Percentiles rank a stretch among this genome's conserved stretches.
Evolutionary conservation across 306 rosid species (phyloP).

Genomic region (Senna siamea): DNA sequence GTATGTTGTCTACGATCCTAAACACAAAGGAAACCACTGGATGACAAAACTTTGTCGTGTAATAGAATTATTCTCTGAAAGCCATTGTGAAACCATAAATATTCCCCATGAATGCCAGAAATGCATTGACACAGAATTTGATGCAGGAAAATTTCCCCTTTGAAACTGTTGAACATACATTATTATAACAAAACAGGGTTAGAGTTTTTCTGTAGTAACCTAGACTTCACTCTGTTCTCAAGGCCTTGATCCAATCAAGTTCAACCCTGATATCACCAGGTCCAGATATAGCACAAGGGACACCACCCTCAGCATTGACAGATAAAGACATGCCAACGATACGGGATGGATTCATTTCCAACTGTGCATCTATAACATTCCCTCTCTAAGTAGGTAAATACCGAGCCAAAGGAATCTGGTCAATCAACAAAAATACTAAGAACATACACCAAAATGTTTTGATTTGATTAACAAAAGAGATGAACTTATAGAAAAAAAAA

Average conservation of each 20-base stretch:
- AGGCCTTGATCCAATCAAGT: constrained; percentile 83
- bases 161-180: constrained; percentile 33
- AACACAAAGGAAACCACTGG: no score
- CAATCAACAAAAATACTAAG: constrained; percentile 33
- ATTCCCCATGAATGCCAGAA: background rate
- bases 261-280: constrained; percentile 85
- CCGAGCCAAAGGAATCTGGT: constrained; percentile 90
- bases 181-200: constrained; percentile 33
- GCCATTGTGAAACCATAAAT: constrained; percentile 9
- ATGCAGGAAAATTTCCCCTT: constrained; percentile 30
- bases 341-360: constrained; percentile 92
- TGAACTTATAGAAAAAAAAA: no score
- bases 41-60: no score
- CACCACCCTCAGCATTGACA: constrained; percentile 85
- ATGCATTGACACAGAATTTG: constrained; percentile 13
- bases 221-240: constrained; percentile 57
- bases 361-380: constrained; percentile 70
- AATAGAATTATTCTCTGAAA: constrained; percentile 1
- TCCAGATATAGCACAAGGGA: constrained; percentile 76
- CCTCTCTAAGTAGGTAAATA: constrained; percentile 94
- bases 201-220: constrained; percentile 31
- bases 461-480: background rate
- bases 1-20: constrained; percentile 75
- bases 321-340: constrained; percentile 85
- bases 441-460: background rate